phyloP scores from a whole-genome alignment of 1,139 yeast species.

The Debaryomyces singareniensis region DNA sequence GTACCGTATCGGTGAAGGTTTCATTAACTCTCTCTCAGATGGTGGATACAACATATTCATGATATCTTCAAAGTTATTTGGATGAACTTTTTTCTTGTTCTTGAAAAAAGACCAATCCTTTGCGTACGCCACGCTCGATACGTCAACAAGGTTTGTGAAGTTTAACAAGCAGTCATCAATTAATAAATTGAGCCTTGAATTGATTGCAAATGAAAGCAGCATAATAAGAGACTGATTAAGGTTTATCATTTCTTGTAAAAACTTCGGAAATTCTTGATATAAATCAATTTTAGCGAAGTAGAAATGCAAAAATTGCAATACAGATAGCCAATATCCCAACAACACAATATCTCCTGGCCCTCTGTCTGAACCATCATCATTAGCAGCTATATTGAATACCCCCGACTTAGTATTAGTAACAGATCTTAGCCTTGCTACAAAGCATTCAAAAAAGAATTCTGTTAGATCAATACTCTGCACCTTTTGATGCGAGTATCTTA shows the following conservation, averaged over 20 bases:
- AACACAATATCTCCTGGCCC: constrained; percentile 61
- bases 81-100: constrained; percentile 34
- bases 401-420: constrained; percentile 57
- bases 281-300: constrained; percentile 54
- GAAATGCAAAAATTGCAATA: constrained; percentile 59
- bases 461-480: constrained; percentile 49
- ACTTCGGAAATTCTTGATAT: constrained; percentile 46
- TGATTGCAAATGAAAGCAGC: constrained; percentile 59
- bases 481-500: constrained; percentile 56
- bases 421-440: constrained; percentile 55
- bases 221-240: constrained; percentile 56
- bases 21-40: constrained; percentile 50
- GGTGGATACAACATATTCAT: constrained; percentile 70
- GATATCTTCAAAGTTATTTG: constrained; percentile 60
- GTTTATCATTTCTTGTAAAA: constrained; percentile 55
- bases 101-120: constrained; percentile 75
- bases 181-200: constrained; percentile 49
- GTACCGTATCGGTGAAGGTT: constrained; percentile 82
- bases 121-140: constrained; percentile 54
- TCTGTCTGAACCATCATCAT: constrained; percentile 14
- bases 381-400: constrained; percentile 39
- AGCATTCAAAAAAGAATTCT: constrained; percentile 52
- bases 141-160: constrained; percentile 61
- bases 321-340: constrained; percentile 70
- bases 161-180: constrained; percentile 60